Base-by-base conservation (phyloP, 2,329 filamentous ascomycete genomes). In the Fusarium sp. region DNA sequence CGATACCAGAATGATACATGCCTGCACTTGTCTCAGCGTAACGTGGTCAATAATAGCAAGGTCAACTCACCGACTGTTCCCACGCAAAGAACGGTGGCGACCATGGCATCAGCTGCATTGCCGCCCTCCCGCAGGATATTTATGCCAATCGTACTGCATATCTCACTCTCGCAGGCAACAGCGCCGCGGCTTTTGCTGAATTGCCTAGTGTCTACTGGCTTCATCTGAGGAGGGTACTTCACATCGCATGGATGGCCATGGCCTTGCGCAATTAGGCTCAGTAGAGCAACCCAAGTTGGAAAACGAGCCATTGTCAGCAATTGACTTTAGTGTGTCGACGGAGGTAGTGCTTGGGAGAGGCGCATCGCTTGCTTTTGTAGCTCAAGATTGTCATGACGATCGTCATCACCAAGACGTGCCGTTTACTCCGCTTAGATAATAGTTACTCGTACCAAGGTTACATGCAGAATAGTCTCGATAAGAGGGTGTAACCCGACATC, bases 1-100 rank as follows among this genome's bases (percentile, higher is more conserved):
- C 93, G 64, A 96, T 90, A 9, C 93, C 93, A 73, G 83, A 85
- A 77, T 93, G 91, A 71, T 92, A 91, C 89, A 92, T 91, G 51
- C 84, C 75, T 77, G 6, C 1, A 1, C 2, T 7, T 7, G 6
- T 22, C 6, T 18, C n/a, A 33, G 14, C 17, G 69, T 2, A 66
- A 38, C 10, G 4, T 1, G 0, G 2, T 10, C 7, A 17, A 4
- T 1, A 1, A 17, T 11, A 3, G 1, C 5, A 3, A 3, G 3
- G 4, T 4, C 0, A 2, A 10, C 72, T 63, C 4, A 75, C 73
- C 89, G 42, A 90, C 83, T 5, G 89, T 87, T 7, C 91, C 91
- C 12, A 92, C 85, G 65, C 91, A 93, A 58, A 92, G 85, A 28
- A 89, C 87, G 1, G 91, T 91, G 17, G 88, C 90, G 33, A 93